Percentiles rank a stretch among this genome's conserved stretches.
phyloP scores from a whole-genome alignment of 176 grass and related monocot species.

The Cenchrus americanus region DNA sequence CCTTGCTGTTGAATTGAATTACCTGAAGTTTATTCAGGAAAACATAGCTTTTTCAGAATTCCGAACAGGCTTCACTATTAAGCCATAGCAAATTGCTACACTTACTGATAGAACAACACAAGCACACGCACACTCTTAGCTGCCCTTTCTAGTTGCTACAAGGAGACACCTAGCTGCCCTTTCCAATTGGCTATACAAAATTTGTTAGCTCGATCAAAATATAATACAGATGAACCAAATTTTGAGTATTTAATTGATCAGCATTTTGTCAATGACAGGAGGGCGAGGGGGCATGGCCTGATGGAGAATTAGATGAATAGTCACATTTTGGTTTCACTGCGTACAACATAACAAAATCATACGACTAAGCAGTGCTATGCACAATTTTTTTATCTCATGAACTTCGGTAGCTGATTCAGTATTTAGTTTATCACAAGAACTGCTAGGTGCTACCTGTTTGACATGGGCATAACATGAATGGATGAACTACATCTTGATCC shows the following conservation, averaged over 20 bases:
- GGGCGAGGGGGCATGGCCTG: background rate
- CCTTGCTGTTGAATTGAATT: background rate
- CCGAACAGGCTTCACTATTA: background rate
- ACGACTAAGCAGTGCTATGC: background rate
- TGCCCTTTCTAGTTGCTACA: background rate
- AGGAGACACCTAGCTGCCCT: background rate
- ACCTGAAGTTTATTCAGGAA: background rate
- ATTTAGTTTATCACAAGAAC: background rate
- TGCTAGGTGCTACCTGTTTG: background rate
- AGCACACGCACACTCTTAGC: background rate
- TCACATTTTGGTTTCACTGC: background rate
- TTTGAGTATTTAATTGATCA: background rate
- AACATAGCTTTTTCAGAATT: background rate
- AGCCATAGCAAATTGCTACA: background rate
- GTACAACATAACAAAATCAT: background rate
- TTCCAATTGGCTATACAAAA: background rate
- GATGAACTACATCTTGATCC: background rate
- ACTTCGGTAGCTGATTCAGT: background rate
- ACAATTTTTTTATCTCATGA: background rate
- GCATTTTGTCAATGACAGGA: background rate
- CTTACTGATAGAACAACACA: background rate
- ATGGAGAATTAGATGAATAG: background rate
- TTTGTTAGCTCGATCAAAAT: constrained; percentile 7
- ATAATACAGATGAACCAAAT: background rate
- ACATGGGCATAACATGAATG: background rate